These are phyloP conservation scores for Helicocarpus griseus DNA, from an alignment of 2,329 filamentous ascomycete genomes.

Conservation along the genomic window DNA sequence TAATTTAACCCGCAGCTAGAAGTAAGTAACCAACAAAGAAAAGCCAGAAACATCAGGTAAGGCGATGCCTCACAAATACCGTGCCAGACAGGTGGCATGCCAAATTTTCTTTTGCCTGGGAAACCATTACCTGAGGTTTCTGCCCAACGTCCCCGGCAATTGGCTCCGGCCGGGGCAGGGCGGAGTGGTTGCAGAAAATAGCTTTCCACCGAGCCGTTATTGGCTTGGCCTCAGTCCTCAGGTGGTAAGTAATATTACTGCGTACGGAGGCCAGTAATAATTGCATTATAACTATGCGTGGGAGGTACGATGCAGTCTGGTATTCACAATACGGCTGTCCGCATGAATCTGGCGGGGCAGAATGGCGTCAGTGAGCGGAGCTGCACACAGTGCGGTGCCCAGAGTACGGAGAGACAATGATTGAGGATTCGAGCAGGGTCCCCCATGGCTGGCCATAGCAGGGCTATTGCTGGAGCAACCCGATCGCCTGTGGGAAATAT, in stretches of 20 bases:
- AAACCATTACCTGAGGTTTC: slow-evolving; percentile 3
- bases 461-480: not conserved
- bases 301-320: not conserved
- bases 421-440: not conserved
- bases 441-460: not conserved
- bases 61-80: slow-evolving; percentile 1
- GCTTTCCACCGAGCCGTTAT: slow-evolving; percentile 1
- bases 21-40: not conserved
- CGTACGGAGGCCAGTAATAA: not conserved
- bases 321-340: not conserved
- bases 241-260: not conserved
- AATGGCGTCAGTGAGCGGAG: not conserved
- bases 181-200: slow-evolving; percentile 7
- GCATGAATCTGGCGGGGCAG: not conserved
- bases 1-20: not conserved
- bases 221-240: slow-evolving; percentile 1
- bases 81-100: slow-evolving; percentile 3
- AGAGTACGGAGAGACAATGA: no score
- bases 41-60: not conserved
- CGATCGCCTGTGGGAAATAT: not conserved
- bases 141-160: slow-evolving; percentile 10
- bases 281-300: not conserved
- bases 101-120: not conserved
- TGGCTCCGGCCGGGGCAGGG: slow-evolving; percentile 7
- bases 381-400: no score